Base-by-base conservation (phyloP, 768 basidiomycete genomes). In the Plicaturopsis crispa region DNA sequence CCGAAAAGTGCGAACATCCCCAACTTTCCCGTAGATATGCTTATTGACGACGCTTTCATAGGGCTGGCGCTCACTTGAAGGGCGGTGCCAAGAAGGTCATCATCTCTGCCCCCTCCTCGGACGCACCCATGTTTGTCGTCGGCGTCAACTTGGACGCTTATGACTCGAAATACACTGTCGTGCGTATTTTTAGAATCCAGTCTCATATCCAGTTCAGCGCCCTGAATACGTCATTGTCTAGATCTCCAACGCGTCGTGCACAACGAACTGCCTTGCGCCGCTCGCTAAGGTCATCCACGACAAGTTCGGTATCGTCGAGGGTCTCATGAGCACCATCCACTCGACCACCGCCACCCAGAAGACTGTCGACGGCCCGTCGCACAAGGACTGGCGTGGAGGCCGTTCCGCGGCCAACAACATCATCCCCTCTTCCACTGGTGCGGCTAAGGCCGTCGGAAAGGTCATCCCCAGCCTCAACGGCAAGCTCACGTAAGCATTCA, bases 31-130 rank as follows among this genome's bases (percentile, higher is more conserved):
- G 17, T 39, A n/a, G n/a, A 12, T 32, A 41, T 43, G 8, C 45
- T 54, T 18, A 39, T 18, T 20, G 28, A 14, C 31, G 16, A 51
- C 30, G 38, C 42, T 22, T 16, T 17, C n/a, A 3, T 40, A 86
- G 82, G 72, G 94, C 94, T 39, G 72, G 73, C 34, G 82, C 79
- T 50, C 94, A 99, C 70, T 71, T 99, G 67, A 91, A 93, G 69
- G 94, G 94, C 52, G 94, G 94, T 61, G 94, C 94, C 57, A 97
- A 98, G 82, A 99, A 97, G 75, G 94, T 99, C 60, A 73, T 99
- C 70, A 98, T 99, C 77, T 94, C 93, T 48, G 94, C 94, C 33
- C 94, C 94, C 50, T 98, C 94, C n/a, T 76, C 89, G 22, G 89
- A 93, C 59, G 90, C 91, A 5, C 90, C 90, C 51, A 93, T 93